Percentiles rank a stretch among this genome's conserved stretches.
phyloP scores from a whole-genome alignment of 148 eudicot species.

The Rhododendron vialii region DNA sequence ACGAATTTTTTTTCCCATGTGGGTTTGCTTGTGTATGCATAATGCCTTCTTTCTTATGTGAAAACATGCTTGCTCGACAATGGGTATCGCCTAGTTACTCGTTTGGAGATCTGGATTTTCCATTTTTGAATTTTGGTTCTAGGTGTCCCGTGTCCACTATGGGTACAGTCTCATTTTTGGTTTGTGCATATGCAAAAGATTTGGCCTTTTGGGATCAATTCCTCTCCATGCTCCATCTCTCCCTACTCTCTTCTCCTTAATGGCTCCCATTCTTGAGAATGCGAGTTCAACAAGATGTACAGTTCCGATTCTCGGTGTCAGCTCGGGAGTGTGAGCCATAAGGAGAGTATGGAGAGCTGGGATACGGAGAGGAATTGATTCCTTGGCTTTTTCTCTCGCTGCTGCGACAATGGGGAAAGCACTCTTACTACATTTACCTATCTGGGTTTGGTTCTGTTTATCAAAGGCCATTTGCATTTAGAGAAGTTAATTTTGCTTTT shows the following conservation, averaged over 20 bases:
- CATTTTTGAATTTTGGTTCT: neutral
- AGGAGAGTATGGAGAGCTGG: neutral
- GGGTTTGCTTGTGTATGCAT: neutral
- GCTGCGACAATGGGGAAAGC: slow-evolving; percentile 29
- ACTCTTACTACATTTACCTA: slow-evolving; percentile 11
- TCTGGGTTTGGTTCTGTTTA: neutral
- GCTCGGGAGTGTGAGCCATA: neutral
- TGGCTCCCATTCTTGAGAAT: too few species aligned
- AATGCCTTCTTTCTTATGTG: neutral
- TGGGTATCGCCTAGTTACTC: neutral
- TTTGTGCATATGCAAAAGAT: neutral
- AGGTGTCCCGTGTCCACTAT: neutral
- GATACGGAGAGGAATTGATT: neutral
- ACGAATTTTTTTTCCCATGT: neutral
- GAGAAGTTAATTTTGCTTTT: neutral
- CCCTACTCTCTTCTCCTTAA: too few species aligned
- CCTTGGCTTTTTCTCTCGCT: neutral
- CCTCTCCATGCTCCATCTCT: too few species aligned
- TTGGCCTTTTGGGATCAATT: too few species aligned
- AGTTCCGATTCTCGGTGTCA: neutral
- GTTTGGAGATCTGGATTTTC: neutral
- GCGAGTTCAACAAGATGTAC: neutral
- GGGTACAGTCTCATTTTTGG: neutral
- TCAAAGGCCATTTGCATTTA: neutral
- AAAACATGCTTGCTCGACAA: too few species aligned